Evolutionary conservation across 163 green algal genomes (phyloP), one percentile per base, ranked within the genome.

Genomic region (Volvox carteri): DNA sequence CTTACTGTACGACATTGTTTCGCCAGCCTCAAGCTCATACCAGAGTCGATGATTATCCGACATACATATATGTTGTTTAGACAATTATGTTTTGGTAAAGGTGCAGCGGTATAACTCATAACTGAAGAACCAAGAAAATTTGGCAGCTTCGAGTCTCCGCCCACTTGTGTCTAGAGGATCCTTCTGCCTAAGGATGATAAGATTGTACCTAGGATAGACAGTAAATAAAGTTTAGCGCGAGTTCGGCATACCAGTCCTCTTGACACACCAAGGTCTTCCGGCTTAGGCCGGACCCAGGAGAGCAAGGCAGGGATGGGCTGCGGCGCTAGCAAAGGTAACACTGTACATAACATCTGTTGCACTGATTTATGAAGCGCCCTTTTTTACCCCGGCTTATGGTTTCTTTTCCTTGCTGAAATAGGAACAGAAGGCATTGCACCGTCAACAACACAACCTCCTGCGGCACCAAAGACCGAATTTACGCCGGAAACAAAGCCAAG

Each of bases 401-500:
- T n/a, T n/a, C n/a, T n/a, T n/a, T n/a, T n/a, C n/a, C 16, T n/a
- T 14, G 9, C 56, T 67, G 56, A 5, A 12, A 18, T 44, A 80
- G 73, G 73, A 1, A 33, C 73, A 0, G 73, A 60, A 41, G 28
- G 9, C 28, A 23, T 65, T 65, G 7, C 42, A 65, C n/a, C 23
- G 33, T 11, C 44, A 46, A 25, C 73, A 7, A 25, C 52, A 9
- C 25, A 25, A 44, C 14, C 14, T 46, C 28, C 28, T n/a, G 39
- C 42, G 8, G 42, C 1, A 28, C 25, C 73, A 46, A 30, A 50
- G 41, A 7, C 73, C 1, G 73, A 80, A 50, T 84, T 84, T 48
- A 84, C 75, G 19, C 75, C 75, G 21, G 75, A 84, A 50, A 72
- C 41, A 14, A 84, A 84, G n/a, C 73, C 73, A 80, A 60, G 73